A percentile compares a stretch with the other conserved stretches of the same genome.
Evolutionary conservation across 176 grass and related monocot species (phyloP).

Genomic region (Cenchrus americanus): DNA sequence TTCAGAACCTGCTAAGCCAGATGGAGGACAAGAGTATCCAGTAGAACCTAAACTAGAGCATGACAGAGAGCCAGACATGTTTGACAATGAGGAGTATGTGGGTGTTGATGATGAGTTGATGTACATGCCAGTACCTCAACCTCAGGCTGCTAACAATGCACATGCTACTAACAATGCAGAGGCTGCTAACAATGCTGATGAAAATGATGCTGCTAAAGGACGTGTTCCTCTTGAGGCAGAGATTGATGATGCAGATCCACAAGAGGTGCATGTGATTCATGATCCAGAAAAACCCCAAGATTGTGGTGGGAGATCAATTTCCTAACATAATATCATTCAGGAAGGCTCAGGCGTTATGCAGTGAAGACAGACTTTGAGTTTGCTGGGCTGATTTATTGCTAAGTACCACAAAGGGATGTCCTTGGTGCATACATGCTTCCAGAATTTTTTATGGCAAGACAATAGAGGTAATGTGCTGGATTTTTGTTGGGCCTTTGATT

Average conservation of each 20-base stretch:
- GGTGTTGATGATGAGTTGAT: no score
- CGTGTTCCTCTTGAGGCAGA: neutral
- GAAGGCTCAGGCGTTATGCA: neutral
- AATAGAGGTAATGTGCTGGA: neutral
- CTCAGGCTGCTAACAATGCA: neutral
- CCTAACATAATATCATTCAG: neutral
- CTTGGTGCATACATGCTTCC: no score
- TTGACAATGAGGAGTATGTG: no score
- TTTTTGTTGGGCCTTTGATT: neutral
- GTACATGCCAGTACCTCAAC: neutral
- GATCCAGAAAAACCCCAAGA: neutral
- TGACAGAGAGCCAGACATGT: neutral
- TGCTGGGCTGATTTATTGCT: neutral
- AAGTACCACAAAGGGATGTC: no score
- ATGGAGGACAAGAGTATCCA: no score
- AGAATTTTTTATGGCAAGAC: neutral
- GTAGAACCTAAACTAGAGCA: neutral
- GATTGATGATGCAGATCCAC: neutral
- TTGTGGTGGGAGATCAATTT: neutral
- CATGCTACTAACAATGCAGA: neutral
- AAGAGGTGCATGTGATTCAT: neutral
- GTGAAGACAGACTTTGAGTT: neutral
- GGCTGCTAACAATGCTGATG: neutral
- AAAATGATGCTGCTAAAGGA: neutral
- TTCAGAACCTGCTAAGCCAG: no score